phyloP scores from a whole-genome alignment of 805 yeast species.

The Suhomyces prunicola region DNA sequence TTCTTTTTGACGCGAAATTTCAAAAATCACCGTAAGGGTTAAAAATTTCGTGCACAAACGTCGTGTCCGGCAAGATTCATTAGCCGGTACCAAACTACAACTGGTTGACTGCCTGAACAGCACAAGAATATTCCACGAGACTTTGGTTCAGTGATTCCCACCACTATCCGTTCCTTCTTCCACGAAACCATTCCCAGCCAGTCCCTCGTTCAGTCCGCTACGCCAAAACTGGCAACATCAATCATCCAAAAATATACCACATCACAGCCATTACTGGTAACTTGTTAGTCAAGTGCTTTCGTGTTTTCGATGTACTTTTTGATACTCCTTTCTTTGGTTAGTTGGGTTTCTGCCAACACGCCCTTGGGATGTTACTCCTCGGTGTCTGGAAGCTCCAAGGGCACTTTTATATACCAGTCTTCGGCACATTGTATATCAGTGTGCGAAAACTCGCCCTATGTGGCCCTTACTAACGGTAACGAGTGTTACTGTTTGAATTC shows the following conservation, averaged over 20 bases:
- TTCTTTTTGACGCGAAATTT: conserved; percentile 4
- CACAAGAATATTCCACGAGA: no score
- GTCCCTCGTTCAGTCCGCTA: no score
- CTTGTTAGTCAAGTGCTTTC: no score
- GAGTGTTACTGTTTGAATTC: conserved; percentile 38
- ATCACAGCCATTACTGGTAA: no score
- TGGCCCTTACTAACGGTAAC: conserved; percentile 35
- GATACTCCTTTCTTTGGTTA: not conserved
- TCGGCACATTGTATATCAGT: conserved; percentile 24
- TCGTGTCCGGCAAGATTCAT: not conserved
- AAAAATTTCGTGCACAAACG: not conserved
- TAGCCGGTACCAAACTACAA: not conserved
- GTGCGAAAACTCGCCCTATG: conserved; percentile 35
- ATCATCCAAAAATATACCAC: not conserved
- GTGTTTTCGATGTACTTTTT: not conserved
- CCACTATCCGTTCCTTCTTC: no score
- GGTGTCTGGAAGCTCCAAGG: conserved; percentile 24
- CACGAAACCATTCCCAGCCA: no score
- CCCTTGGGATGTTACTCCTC: conserved; percentile 29
- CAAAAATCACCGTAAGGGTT: not conserved
- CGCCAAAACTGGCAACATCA: no score
- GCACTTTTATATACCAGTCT: conserved; percentile 27
- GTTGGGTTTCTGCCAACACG: not conserved
- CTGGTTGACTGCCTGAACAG: no score
- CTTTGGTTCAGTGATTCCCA: no score